Base-by-base conservation (phyloP, 345 rosid species). In the Geranium rotundifolium region DNA sequence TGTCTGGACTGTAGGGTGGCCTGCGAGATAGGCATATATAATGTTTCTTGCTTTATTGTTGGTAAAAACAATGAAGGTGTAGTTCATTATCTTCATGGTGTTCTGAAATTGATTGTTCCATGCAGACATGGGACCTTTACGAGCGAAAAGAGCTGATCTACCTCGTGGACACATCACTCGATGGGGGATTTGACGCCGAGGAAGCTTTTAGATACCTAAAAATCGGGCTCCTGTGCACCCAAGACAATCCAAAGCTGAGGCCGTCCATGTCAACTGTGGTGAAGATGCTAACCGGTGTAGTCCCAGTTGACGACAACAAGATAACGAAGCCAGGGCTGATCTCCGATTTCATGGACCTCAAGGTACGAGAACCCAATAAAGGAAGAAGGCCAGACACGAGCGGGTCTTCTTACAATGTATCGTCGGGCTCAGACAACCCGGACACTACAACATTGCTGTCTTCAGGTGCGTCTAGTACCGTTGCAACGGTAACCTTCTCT, bases 41-140 rank as follows among this genome's bases (percentile, higher is more conserved):
- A 23, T 1, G 27, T 23, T 23, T 23, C 27, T 23, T 23, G 27
- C 27, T 23, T 23, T 23, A 23, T 23, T 23, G 27, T 23, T 23
- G 27, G 2, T 23, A 23, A 23, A 23, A 23, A 23, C 27, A 23
- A 23, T 23, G 27, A 23, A 23, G 27, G 27, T 23, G 69, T 59
- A 50, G 30, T 52, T 12, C 10, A 34, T 4, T 34, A 34, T 8
- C 41, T 34, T 4, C 6, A 34, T 34, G 41, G 0, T 34, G 10
- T 23, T 0, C 27, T 23, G 27, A 23, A 23, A 23, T 30, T 29
- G 10, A 20, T 73, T 60, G 66, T 9, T 19, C 74, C 27, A 46
- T 73, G 78, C 87, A 92, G 98, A 81, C 96, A 57, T 92, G 99
- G 99, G 79, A 72, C 3, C 85, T 86, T 19, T 81, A 77, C 37